Percentiles rank a stretch among this genome's conserved stretches.
phyloP scores from a whole-genome alignment of 345 rosid genomes.

The Bruguiera sexangula region DNA sequence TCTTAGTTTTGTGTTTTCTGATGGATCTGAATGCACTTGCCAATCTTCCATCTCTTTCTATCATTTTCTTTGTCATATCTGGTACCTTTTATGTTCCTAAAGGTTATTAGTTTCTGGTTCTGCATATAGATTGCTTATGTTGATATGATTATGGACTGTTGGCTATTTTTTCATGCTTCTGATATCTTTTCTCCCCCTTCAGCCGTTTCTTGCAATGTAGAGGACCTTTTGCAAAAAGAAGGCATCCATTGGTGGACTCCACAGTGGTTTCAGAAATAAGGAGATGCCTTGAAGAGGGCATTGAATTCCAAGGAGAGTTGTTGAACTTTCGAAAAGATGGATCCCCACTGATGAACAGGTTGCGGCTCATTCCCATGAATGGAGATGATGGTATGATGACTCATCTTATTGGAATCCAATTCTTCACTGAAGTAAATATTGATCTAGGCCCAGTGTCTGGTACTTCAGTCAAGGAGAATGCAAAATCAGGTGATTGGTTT shows the following conservation, averaged over 20 bases:
- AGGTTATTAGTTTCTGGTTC: no score
- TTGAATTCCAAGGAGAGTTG: constrained; percentile 81
- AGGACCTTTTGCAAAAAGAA: constrained; percentile 91
- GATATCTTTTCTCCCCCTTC: constrained; percentile 19
- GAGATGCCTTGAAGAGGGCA: constrained; percentile 74
- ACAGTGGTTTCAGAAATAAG: constrained; percentile 69
- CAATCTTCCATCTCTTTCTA: no score
- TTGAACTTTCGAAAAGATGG: constrained; percentile 90
- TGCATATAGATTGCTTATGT: no score
- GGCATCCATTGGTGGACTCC: constrained; percentile 83
- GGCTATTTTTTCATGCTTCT: constrained; percentile 15
- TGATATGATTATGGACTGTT: no score
- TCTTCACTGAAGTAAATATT: constrained; percentile 73
- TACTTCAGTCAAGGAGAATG: constrained; percentile 53
- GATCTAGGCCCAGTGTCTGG: constrained; percentile 72
- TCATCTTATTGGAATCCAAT: constrained; percentile 84
- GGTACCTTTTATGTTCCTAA: no score
- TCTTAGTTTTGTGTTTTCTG: no score
- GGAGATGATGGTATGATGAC: constrained; percentile 75
- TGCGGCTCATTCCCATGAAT: constrained; percentile 76
- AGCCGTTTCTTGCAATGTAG: constrained; percentile 89
- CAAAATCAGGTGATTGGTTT: constrained; percentile 39
- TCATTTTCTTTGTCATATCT: no score
- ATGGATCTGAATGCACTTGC: no score
- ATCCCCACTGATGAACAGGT: constrained; percentile 66